Percentiles rank a stretch among this genome's conserved stretches.
phyloP scores from a whole-genome alignment of 1,284 basidiomycete species.

The Leccinum pachyderme region DNA sequence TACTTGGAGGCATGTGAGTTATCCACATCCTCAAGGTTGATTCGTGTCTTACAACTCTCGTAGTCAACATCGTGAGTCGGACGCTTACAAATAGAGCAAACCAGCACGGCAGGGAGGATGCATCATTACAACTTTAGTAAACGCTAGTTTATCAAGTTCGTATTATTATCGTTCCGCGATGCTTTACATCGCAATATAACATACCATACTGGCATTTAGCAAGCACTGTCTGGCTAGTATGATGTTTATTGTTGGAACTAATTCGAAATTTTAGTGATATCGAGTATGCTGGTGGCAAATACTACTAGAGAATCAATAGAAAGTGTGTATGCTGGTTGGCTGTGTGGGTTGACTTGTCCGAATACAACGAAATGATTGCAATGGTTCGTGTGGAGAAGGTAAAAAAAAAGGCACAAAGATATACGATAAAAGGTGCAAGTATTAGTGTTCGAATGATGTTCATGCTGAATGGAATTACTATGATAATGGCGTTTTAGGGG shows the following conservation, averaged over 20 bases:
- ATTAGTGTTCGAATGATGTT: constrained; percentile 4
- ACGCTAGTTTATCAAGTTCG: background rate
- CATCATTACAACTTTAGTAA: constrained; percentile 9
- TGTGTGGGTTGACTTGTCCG: constrained; percentile 9
- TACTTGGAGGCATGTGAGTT: constrained; percentile 82
- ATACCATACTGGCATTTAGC: background rate
- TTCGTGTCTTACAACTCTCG: background rate
- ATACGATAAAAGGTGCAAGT: constrained; percentile 19
- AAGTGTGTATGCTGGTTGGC: constrained; percentile 17
- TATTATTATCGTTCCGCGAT: background rate
- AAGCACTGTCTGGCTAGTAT: constrained; percentile 4
- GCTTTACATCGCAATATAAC: constrained; percentile 7
- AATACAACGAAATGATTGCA: constrained; percentile 16
- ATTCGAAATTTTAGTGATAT: constrained; percentile 6
- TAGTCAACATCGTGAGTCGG: constrained; percentile 74
- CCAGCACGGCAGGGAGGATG: constrained; percentile 28
- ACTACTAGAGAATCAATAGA: constrained; percentile 23
- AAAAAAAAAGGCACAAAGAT: constrained; percentile 17
- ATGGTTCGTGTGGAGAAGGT: constrained; percentile 8
- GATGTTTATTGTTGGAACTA: constrained; percentile 19
- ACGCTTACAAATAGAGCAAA: constrained; percentile 58
- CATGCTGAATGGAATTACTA: constrained; percentile 3
- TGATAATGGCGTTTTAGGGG: constrained; percentile 5
- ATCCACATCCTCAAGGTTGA: constrained; percentile 1
- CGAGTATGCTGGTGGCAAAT: constrained; percentile 17